phyloP scores from a whole-genome alignment of 73 alveolate genomes.

The Paramecium biaurelia region DNA sequence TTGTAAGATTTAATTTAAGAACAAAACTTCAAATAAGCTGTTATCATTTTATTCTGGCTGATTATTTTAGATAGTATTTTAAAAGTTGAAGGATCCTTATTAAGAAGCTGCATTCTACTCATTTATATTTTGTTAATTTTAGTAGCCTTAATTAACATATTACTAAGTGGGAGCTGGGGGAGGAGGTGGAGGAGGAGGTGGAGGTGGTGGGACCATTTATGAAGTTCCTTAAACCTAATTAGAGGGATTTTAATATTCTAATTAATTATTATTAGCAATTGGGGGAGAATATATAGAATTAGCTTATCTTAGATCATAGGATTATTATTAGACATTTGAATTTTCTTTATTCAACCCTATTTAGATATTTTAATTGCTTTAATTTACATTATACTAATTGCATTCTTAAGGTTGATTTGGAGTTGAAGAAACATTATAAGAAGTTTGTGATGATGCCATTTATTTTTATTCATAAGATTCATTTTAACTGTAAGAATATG shows the following conservation, averaged over 20 bases:
- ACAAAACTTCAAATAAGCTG: not conserved
- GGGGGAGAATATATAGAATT: not conserved
- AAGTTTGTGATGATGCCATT: not conserved
- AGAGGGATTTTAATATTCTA: not conserved
- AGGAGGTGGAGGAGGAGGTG: constrained; percentile 6
- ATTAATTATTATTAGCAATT: not conserved
- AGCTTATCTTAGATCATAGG: not conserved
- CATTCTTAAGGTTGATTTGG: not conserved
- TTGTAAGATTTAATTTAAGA: not conserved
- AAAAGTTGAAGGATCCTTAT: not conserved
- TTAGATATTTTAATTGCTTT: not conserved
- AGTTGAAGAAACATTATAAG: not conserved
- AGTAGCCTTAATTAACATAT: not conserved
- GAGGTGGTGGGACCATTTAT: not conserved
- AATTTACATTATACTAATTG: not conserved
- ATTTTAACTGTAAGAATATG: not conserved
- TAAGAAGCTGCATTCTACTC: not conserved
- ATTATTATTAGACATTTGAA: not conserved
- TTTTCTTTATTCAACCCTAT: not conserved
- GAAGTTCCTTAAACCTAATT: not conserved
- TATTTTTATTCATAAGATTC: not conserved
- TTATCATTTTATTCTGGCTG: not conserved
- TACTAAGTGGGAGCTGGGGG: not conserved
- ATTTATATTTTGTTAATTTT: not conserved
- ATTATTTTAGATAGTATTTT: not conserved